A percentile compares a stretch with the other conserved stretches of the same genome.
phyloP scores from a whole-genome alignment of 2,329 filamentous ascomycete species.

The Trichothecium sympodiale region DNA sequence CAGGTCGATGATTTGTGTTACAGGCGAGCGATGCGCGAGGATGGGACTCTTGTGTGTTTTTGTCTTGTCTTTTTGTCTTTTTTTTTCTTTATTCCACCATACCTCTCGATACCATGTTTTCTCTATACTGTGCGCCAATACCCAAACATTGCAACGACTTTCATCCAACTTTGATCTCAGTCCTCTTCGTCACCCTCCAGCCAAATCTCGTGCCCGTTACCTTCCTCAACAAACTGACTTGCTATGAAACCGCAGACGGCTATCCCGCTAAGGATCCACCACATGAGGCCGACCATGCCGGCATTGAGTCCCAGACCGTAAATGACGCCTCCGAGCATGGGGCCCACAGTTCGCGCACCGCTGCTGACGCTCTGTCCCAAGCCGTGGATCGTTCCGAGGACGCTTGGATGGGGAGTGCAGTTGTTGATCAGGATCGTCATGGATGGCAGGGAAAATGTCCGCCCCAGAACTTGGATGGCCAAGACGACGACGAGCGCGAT shows the following conservation, averaged over 20 bases:
- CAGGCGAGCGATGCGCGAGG: too few species aligned
- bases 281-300: slow-evolving; percentile 47
- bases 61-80: too few species aligned
- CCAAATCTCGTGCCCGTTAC: slow-evolving; percentile 54
- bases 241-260: slow-evolving; percentile 36
- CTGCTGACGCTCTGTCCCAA: slow-evolving; percentile 47
- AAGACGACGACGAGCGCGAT: slow-evolving; percentile 50
- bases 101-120: too few species aligned
- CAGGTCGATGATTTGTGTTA: too few species aligned
- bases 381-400: slow-evolving; percentile 36
- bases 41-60: too few species aligned
- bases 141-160: too few species aligned
- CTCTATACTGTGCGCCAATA: too few species aligned
- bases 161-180: not conserved
- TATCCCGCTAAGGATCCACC: slow-evolving; percentile 42
- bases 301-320: slow-evolving; percentile 47
- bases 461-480: slow-evolving; percentile 51
- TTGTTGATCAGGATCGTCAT: slow-evolving; percentile 37
- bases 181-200: slow-evolving; percentile 45
- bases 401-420: slow-evolving; percentile 34
- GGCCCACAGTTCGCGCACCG: slow-evolving; percentile 47
- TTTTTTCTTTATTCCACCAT: too few species aligned
- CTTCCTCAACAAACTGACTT: slow-evolving; percentile 47
- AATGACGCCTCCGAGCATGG: slow-evolving; percentile 46
- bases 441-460: slow-evolving; percentile 48